phyloP scores from a whole-genome alignment of 1,139 yeast genomes.

The Geotrichum aggregatum region DNA sequence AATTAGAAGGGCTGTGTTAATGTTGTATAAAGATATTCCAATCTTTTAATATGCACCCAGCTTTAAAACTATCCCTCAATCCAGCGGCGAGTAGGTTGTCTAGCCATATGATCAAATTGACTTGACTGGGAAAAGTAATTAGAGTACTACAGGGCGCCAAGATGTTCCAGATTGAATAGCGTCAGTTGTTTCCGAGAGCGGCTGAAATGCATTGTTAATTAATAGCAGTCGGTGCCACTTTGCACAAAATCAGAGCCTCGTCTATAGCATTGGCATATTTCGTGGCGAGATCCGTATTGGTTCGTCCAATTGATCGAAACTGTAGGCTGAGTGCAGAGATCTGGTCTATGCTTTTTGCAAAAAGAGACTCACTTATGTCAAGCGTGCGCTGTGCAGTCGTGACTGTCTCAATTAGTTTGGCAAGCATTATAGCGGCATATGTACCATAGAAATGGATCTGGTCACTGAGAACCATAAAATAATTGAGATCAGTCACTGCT shows the following conservation, averaged over 20 bases:
- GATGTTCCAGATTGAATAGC: too few relatives aligned
- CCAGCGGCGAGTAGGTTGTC: too few relatives aligned
- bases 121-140: too few relatives aligned
- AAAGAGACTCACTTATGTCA: constrained; percentile 13
- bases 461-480: constrained; percentile 66
- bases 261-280: constrained; percentile 29
- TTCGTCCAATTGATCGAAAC: constrained; percentile 14
- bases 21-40: too few relatives aligned
- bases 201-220: not conserved
- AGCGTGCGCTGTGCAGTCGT: constrained; percentile 13
- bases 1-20: too few relatives aligned
- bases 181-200: too few relatives aligned
- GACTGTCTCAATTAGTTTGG: constrained; percentile 33
- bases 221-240: constrained; percentile 11
- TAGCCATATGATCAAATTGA: too few relatives aligned
- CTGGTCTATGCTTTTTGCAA: constrained; percentile 16
- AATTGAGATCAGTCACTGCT: constrained; percentile 52
- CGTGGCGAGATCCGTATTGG: constrained; percentile 26
- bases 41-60: too few relatives aligned
- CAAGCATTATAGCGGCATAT: constrained; percentile 48
- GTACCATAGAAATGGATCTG: constrained; percentile 59
- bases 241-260: constrained; percentile 16
- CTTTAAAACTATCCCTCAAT: too few relatives aligned
- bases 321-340: constrained; percentile 8
- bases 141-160: too few relatives aligned